A percentile compares a stretch with the other conserved stretches of the same genome.
phyloP scores from a whole-genome alignment of 2,329 filamentous ascomycete species.

The Xylaria sp. region DNA sequence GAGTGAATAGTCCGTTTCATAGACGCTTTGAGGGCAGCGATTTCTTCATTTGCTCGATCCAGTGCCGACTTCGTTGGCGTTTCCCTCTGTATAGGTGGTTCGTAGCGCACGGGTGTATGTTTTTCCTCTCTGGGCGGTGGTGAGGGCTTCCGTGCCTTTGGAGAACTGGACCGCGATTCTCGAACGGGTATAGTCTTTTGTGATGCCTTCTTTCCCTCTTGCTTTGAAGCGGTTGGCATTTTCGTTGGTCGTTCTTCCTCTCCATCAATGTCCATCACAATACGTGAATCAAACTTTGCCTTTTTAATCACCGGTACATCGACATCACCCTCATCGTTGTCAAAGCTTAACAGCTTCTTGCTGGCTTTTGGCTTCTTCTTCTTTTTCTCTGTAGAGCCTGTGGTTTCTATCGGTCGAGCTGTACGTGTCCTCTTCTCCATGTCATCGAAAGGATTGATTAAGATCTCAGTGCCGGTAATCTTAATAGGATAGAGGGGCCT shows the following conservation, averaged over 20 bases:
- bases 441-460: slow-evolving; percentile 84
- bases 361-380: slow-evolving; percentile 78
- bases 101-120: slow-evolving; percentile 43
- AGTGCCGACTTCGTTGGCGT: slow-evolving; percentile 61
- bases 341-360: slow-evolving; percentile 83
- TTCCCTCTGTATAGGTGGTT: slow-evolving; percentile 53
- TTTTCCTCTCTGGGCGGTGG: slow-evolving; percentile 35
- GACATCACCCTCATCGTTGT: slow-evolving; percentile 71
- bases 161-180: slow-evolving; percentile 37
- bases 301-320: slow-evolving; percentile 75
- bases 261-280: slow-evolving; percentile 70
- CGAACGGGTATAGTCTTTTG: slow-evolving; percentile 48
- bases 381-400: slow-evolving; percentile 60
- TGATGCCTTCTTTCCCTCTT: slow-evolving; percentile 45
- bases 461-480: slow-evolving; percentile 77
- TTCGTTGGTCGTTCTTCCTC: slow-evolving; percentile 48
- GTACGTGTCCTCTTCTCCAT: slow-evolving; percentile 76
- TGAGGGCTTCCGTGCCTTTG: slow-evolving; percentile 37
- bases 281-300: slow-evolving; percentile 79
- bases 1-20: slow-evolving; percentile 74
- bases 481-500: slow-evolving; percentile 86
- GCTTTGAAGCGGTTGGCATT: slow-evolving; percentile 45
- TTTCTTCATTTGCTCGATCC: slow-evolving; percentile 80
- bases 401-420: slow-evolving; percentile 60
- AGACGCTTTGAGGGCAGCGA: slow-evolving; percentile 81